Conservation (phyloP, 2,329 filamentous ascomycete genomes). For the Macroventuria anomochaeta region DNA sequence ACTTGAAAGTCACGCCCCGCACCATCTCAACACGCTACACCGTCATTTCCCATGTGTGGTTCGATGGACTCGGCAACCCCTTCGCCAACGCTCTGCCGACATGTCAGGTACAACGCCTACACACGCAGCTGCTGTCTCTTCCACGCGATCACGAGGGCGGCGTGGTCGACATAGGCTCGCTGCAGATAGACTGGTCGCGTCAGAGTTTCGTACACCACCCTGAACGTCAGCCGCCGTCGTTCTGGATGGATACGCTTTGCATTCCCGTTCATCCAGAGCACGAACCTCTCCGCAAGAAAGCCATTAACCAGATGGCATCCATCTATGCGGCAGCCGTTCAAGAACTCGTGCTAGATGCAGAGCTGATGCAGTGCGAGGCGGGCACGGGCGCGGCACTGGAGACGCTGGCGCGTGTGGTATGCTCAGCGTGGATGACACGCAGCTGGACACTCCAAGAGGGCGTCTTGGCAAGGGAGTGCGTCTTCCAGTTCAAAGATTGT, state of each 20-base stretch:
- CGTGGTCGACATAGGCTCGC: constrained; percentile 1
- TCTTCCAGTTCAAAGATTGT: constrained; percentile 12
- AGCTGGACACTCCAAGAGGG: constrained; percentile 28
- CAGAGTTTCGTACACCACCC: neutral
- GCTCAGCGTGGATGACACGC: constrained; percentile 19
- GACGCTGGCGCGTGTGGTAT: constrained; percentile 6
- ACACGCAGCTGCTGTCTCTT: neutral
- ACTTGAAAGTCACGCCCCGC: constrained; percentile 2
- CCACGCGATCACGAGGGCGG: constrained; percentile 9
- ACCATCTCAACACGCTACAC: constrained; percentile 11
- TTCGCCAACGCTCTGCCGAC: constrained; percentile 14
- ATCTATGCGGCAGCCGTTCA: constrained; percentile 20
- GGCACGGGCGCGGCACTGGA: neutral
- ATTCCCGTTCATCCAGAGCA: constrained; percentile 16
- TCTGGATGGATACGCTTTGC: constrained; percentile 31
- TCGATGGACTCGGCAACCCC: constrained; percentile 20
- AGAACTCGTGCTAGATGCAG: constrained; percentile 20
- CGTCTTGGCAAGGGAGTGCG: constrained; percentile 14
- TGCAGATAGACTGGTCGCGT: constrained; percentile 12
- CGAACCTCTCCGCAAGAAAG: neutral
- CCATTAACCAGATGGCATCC: constrained; percentile 21
- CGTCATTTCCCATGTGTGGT: constrained; percentile 22
- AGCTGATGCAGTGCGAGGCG: constrained; percentile 8
- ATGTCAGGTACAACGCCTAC: constrained; percentile 15
- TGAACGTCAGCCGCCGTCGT: constrained; percentile 2